Base-by-base conservation (phyloP, 2,329 filamentous ascomycete genomes). In the Pseudogymnoascus sp. region DNA sequence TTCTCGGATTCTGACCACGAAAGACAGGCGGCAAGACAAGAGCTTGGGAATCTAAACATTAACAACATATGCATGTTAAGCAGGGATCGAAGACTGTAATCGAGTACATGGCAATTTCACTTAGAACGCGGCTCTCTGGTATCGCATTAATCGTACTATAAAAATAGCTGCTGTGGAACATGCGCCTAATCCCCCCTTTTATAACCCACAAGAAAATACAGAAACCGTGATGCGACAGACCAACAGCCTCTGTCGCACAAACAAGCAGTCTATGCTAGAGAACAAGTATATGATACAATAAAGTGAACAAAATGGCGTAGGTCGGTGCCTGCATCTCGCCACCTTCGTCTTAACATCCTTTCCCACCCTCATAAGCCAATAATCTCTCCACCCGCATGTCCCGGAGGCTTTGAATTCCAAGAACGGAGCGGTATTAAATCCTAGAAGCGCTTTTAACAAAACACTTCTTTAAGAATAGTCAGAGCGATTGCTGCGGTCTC, bases 281-380 rank as follows among this genome's bases (percentile, higher is more conserved):
- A 56, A 56, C 28, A 56, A 56, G 50, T 33, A 56, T 56, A 56
- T 56, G 11, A 56, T 56, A 56, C 50, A 56, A 56, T 56, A 56
- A 56, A 56, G 16, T 18, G 8, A 56, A 56, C 50, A 56, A 35
- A 56, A 21, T 28, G 50, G 28, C 50, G 28, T 56, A 33, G 28
- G 50, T 56, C 11, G 50, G 50, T 56, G n/a, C 28, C 50, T 56
- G 50, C 50, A 56, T 56, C 16, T 56, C 28, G 50, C n/a, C 11
- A 18, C 10, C 11, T 33, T 18, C 28, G 50, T 56, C 50, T 56
- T 56, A 53, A 47, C 42, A n/a, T 18, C 50, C 18, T 28, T 56
- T n/a, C 23, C n/a, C 47, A 11, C n/a, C 28, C 5, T 56, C 50
- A 33, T 56, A 56, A 56, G 50, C n/a, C 50, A 33, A 56, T 18